A percentile compares a stretch with the other conserved stretches of the same genome.
These are phyloP conservation scores for Fusarium lateritium DNA, from an alignment of 2,329 filamentous ascomycete species.

Conservation along the genomic window DNA sequence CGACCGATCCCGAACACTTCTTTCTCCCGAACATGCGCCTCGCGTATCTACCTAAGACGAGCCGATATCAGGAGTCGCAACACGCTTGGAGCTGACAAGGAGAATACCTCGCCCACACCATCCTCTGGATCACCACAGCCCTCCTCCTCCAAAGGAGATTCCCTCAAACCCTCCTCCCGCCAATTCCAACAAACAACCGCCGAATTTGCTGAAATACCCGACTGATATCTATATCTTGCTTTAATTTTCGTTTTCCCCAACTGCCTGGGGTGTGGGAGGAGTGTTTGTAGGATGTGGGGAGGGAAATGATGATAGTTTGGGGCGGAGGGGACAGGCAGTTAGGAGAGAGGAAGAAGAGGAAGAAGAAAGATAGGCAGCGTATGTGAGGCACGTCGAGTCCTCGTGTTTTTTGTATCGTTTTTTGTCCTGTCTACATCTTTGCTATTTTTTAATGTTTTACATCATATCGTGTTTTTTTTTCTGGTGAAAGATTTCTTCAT, in stretches of 20 bases:
- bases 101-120: constrained; percentile 3
- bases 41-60: not conserved
- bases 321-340: not conserved
- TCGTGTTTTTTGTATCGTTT: constrained; percentile 25
- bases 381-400: constrained; percentile 23
- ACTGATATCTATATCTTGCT: constrained; percentile 25
- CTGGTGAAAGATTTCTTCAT: constrained; percentile 13
- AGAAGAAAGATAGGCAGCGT: constrained; percentile 34
- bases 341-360: constrained; percentile 14
- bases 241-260: constrained; percentile 4
- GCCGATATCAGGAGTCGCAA: not conserved
- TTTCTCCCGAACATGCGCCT: not conserved
- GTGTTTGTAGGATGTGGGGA: constrained; percentile 14
- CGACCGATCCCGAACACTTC: constrained; percentile 25
- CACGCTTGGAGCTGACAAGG: not conserved
- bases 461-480: constrained; percentile 14
- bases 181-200: constrained; percentile 10
- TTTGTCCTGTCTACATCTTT: constrained; percentile 3
- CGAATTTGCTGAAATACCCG: constrained; percentile 43
- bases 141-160: not conserved
- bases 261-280: not conserved
- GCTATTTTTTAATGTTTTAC: constrained; percentile 5
- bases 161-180: constrained; percentile 3
- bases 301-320: constrained; percentile 7
- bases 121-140: constrained; percentile 16